Evolutionary conservation across 352 stramenopile genomes (phyloP).

Genomic region (Pythium diclinum): DNA sequence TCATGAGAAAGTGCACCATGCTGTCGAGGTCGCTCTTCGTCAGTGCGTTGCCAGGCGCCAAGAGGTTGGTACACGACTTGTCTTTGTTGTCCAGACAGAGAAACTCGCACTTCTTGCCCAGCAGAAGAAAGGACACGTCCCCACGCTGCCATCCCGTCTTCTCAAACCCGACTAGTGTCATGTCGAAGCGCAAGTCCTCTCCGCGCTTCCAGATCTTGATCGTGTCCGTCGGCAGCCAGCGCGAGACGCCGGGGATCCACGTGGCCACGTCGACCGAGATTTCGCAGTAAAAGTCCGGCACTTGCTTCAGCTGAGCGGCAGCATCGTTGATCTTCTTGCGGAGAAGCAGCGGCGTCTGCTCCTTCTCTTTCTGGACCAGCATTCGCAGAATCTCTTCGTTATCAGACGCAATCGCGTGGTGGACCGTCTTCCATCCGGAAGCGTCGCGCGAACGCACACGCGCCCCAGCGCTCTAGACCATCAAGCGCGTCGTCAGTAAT

Average conservation of each 20-base stretch:
- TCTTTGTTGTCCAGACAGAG: slow-evolving; percentile 56
- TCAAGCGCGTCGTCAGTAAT: slow-evolving; percentile 9
- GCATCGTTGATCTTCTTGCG: slow-evolving; percentile 51
- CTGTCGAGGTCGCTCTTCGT: slow-evolving; percentile 39
- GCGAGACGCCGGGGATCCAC: slow-evolving; percentile 68
- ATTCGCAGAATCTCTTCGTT: slow-evolving; percentile 61
- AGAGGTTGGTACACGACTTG: slow-evolving; percentile 43
- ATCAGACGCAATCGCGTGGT: slow-evolving; percentile 54
- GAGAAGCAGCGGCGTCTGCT: slow-evolving; percentile 48
- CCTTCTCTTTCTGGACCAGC: slow-evolving; percentile 57
- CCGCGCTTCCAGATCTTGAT: slow-evolving; percentile 76
- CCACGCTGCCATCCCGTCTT: slow-evolving; percentile 60
- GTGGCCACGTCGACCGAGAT: slow-evolving; percentile 65
- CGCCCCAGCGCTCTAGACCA: slow-evolving; percentile 43
- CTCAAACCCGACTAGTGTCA: slow-evolving; percentile 65
- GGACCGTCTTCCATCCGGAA: slow-evolving; percentile 61
- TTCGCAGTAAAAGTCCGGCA: slow-evolving; percentile 67
- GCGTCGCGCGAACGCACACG: slow-evolving; percentile 60
- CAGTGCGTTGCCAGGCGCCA: slow-evolving; percentile 30
- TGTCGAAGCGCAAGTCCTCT: slow-evolving; percentile 57
- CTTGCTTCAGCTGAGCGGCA: slow-evolving; percentile 37
- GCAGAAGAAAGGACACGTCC: slow-evolving; percentile 57
- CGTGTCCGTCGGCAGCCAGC: slow-evolving; percentile 66
- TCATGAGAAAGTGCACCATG: slow-evolving; percentile 64
- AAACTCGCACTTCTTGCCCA: slow-evolving; percentile 41